Base-by-base conservation (phyloP, 2,329 filamentous ascomycete species). In the Dactylellina drechsleri region DNA sequence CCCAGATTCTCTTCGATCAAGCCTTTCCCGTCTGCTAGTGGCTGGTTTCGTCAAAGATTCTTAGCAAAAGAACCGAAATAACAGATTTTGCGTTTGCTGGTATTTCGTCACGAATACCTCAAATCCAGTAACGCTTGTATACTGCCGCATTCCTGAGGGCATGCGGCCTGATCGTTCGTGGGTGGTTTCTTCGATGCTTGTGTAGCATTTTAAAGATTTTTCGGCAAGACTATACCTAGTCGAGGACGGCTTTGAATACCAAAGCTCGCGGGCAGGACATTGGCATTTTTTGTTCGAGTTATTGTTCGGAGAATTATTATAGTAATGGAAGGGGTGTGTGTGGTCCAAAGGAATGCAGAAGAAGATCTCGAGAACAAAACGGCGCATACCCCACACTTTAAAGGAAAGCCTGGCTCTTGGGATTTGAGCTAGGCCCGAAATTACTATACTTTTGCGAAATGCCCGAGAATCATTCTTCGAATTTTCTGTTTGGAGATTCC, bases 1-100 rank as follows among this genome's bases (percentile, higher is more conserved):
- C 20, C 54, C 54, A 45, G 54, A 40, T 58, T 58, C 43, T 18
- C 43, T 18, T n/a, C 54, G 18, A 20, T 43, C 36, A 26, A 43
- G 12, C 16, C 54, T 40, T 45, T 58, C 54, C 54, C 54, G 54
- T 58, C 54, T 18, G 36, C 18, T 23, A 40, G 54, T 41, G 57
- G 57, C 57, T 41, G 57, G 41, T 60, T 60, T 60, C 57, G 43
- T 31, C 56, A n/a, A 45, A 58, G 15, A 40, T 40, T 57, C 43
- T 47, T 18, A 1, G 16, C 16, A n/a, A 12, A 18, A 47, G 13
- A 12, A 15, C 6, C 43, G 43, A n/a, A 47, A 47, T 47, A 47
- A n/a, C 43, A 47, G 43, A 47, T 15, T n/a, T 47, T 47, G 7
- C 31, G n/a, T 16, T 47, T 47, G n/a, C 16, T n/a, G 43, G 57